A percentile compares a stretch with the other conserved stretches of the same genome.
Evolutionary conservation across 2,329 filamentous ascomycete species (phyloP).

Genomic region (Magnaporthiopsis incrustans): DNA sequence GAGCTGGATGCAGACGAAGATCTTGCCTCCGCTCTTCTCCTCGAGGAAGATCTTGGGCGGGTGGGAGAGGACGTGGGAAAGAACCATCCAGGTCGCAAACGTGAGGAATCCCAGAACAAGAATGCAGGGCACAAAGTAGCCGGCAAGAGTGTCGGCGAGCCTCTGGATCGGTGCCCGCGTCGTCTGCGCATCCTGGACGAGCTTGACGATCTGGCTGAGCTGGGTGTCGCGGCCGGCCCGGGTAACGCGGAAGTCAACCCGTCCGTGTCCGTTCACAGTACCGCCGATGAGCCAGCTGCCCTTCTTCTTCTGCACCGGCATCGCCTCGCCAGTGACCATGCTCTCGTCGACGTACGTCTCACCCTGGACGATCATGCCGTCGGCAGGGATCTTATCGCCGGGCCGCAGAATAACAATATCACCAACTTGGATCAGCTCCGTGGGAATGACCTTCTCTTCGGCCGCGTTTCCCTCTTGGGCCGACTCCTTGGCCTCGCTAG

Average conservation of each 20-base stretch:
- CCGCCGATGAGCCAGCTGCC: slow-evolving; percentile 78
- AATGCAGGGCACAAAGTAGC: slow-evolving; percentile 88
- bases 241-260: slow-evolving; percentile 86
- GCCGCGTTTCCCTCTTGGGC: slow-evolving; percentile 49
- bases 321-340: slow-evolving; percentile 96
- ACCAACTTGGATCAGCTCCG: slow-evolving; percentile 86
- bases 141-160: slow-evolving; percentile 82
- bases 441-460: slow-evolving; percentile 84
- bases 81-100: slow-evolving; percentile 87
- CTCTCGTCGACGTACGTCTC: slow-evolving; percentile 95
- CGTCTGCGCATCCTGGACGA: slow-evolving; percentile 97
- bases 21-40: slow-evolving; percentile 73
- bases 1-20: slow-evolving; percentile 95
- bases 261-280: slow-evolving; percentile 89
- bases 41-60: slow-evolving; percentile 85
- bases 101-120: slow-evolving; percentile 76
- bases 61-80: slow-evolving; percentile 75
- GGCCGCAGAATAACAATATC: slow-evolving; percentile 90
- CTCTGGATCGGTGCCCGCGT: slow-evolving; percentile 90
- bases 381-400: slow-evolving; percentile 93
- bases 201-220: slow-evolving; percentile 92
- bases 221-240: slow-evolving; percentile 92
- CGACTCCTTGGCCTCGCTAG: slow-evolving; percentile 37
- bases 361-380: slow-evolving; percentile 77
- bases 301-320: slow-evolving; percentile 85